phyloP scores from a whole-genome alignment of 176 grass and related monocot genomes.

The Lolium multiflorum region DNA sequence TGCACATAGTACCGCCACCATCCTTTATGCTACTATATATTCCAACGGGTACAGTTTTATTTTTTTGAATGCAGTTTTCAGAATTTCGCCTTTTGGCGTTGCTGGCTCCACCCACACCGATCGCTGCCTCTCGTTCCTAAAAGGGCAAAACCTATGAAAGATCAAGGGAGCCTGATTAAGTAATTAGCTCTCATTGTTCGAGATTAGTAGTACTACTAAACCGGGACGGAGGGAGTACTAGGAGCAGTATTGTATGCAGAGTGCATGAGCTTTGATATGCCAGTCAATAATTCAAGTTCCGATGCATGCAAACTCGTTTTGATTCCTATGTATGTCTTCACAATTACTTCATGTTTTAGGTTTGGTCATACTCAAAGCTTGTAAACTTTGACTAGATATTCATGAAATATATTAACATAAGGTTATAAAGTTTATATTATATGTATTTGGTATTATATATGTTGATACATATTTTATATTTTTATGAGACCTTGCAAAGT shows the following conservation, averaged over 20 bases:
- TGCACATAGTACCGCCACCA: not conserved
- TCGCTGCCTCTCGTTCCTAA: conserved; percentile 10
- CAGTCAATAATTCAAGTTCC: conserved; percentile 38
- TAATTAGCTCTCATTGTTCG: not conserved
- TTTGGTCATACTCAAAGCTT: too few species aligned
- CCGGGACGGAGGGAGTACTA: too few species aligned
- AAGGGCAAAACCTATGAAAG: conserved; percentile 30
- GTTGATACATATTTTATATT: too few species aligned
- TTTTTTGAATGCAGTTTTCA: not conserved
- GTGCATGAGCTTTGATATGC: not conserved
- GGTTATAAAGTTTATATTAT: too few species aligned
- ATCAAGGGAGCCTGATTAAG: not conserved
- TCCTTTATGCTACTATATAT: not conserved
- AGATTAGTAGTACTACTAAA: not conserved
- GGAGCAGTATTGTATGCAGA: not conserved
- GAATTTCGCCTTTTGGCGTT: not conserved
- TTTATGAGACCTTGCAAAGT: too few species aligned
- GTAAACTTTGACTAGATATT: too few species aligned
- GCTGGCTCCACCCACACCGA: not conserved
- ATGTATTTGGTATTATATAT: too few species aligned
- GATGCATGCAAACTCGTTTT: not conserved
- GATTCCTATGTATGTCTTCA: not conserved
- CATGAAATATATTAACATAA: too few species aligned
- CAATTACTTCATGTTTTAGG: not conserved
- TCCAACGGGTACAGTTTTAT: not conserved